Base-by-base conservation (phyloP, 495 filamentous ascomycete genomes). In the Hypoxylon lienhwacheense region DNA sequence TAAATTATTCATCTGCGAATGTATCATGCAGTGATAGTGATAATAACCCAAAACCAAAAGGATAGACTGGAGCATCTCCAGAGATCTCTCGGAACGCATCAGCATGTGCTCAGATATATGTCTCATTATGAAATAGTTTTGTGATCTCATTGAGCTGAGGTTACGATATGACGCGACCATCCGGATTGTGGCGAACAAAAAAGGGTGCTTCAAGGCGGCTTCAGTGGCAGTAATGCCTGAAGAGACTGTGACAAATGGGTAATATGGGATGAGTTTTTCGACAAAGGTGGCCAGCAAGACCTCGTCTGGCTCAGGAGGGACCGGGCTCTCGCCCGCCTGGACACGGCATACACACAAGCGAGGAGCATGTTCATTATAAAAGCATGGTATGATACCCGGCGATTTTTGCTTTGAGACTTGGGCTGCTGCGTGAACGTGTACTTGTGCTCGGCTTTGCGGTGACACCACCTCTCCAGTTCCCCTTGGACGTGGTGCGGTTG, bases 11-110 rank as follows among this genome's bases (percentile, higher is more conserved):
- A 74, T 59, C 47, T 75, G 71, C 25, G 64, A 66, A 61, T 65
- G 74, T 61, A 65, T 65, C 65, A 65, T 59, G 53, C 64, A 74
- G 48, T 63, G 74, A 54, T 68, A 72, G 35, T 69, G 70, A 34
- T 70, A 73, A 65, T 69, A 79, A 7, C 76, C 77, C 12, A 80
- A 54, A 34, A 74, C 69, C 1, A 79, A 57, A 7, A 77, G 55
- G 15, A 78, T 66, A 11, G 77, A 74, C 62, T 77, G 71, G 7
- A 81, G 68, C 12, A 77, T 56, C 29, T 81, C 77, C 29, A 81
- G 57, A 19, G 72, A 77, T 12, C 73, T 62, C 33, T 79, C 73
- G 4, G 70, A 69, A 25, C 71, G 68, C 41, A 79, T 47, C 10
- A 79, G 56, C 65, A 81, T 73, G 16, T 68, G 67, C 19, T 73